Evolutionary conservation across 2,329 filamentous ascomycete genomes (phyloP).

Genomic region (Fusarium sp.): DNA sequence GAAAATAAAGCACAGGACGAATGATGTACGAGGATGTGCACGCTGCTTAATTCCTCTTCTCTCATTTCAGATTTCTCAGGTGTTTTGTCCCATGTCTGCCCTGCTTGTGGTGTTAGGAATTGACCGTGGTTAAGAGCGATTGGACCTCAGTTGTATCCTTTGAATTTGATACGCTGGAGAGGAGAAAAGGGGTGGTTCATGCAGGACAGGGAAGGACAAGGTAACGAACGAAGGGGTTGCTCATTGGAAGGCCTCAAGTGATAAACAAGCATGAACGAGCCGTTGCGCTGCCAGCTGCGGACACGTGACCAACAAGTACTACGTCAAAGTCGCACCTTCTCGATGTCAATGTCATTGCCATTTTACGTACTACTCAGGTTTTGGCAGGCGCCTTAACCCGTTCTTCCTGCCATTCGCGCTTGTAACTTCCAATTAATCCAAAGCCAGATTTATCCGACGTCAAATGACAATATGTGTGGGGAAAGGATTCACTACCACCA

Average conservation of each 20-base stretch:
- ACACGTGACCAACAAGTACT: slow-evolving; percentile 23
- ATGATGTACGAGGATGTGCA: slow-evolving; percentile 18
- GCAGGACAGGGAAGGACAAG: slow-evolving; percentile 31
- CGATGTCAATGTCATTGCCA: not conserved
- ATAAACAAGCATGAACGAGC: slow-evolving; percentile 1
- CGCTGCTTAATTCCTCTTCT: slow-evolving; percentile 32
- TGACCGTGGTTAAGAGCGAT: slow-evolving; percentile 2
- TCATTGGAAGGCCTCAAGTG: slow-evolving; percentile 25
- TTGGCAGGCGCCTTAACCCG: not conserved
- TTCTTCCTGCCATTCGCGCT: not conserved
- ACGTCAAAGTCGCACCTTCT: slow-evolving; percentile 13
- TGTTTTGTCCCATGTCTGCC: slow-evolving; percentile 28
- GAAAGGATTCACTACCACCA: not conserved
- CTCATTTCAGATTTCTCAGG: slow-evolving; percentile 22
- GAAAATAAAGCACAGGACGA: slow-evolving; percentile 9
- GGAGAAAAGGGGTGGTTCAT: slow-evolving; percentile 24
- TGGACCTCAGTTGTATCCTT: not conserved
- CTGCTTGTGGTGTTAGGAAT: slow-evolving; percentile 3
- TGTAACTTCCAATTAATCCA: slow-evolving; percentile 7
- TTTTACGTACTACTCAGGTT: not conserved
- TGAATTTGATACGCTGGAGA: slow-evolving; percentile 16
- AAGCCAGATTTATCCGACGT: not conserved
- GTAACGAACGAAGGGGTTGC: not conserved
- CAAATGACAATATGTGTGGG: not conserved
- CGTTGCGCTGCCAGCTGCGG: not conserved